Evolutionary conservation across 768 basidiomycete genomes (phyloP), one percentile per base, ranked within the genome.

Genomic region (Naganishia kalamii): DNA sequence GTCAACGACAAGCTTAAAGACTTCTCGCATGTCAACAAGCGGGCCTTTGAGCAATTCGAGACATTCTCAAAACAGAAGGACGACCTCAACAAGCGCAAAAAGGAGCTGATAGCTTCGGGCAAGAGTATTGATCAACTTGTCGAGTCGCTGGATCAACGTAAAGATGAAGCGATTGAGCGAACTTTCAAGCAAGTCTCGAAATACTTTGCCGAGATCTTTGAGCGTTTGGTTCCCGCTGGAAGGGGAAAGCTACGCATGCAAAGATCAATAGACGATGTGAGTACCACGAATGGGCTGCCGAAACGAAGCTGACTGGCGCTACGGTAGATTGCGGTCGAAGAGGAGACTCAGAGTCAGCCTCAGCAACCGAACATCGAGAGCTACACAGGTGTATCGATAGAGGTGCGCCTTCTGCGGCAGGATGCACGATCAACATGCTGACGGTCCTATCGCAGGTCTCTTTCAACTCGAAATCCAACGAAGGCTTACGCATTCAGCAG

Each of bases 11-110:
- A 86, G 29, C 81, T 99, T 71, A 94, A 96, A 78, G 94, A 92
- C 77, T 99, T 93, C 72, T 90, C 92, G 0, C 92, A 97, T 74
- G 94, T 98, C 68, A 99, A 99, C 82, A 99, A 99, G 83, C 97
- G 98, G 74, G 96, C 94, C 0, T 94, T 94, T 74, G 96, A 99
- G 76, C 94, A 98, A 77, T 98, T 96, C 81, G 90, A 85, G 76
- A 93, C 91, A 75, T 98, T 98, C 77, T 96, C 93, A 8, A 97
- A 94, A 75, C 94, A 98, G 77, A 88, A 93, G 1, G 93, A 98
- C 74, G 88, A 92, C 70, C 84, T 97, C 3, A 77, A 89, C 46
- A 83, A 87, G 66, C 87, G 96, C 4, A 85, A 92, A 10, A 88
- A 90, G 69, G 96, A 98, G 75, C 82, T 98, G 32, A 93, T 97